phyloP scores from a whole-genome alignment of 2,329 filamentous ascomycete genomes.

The Amauroascus verrucosus region DNA sequence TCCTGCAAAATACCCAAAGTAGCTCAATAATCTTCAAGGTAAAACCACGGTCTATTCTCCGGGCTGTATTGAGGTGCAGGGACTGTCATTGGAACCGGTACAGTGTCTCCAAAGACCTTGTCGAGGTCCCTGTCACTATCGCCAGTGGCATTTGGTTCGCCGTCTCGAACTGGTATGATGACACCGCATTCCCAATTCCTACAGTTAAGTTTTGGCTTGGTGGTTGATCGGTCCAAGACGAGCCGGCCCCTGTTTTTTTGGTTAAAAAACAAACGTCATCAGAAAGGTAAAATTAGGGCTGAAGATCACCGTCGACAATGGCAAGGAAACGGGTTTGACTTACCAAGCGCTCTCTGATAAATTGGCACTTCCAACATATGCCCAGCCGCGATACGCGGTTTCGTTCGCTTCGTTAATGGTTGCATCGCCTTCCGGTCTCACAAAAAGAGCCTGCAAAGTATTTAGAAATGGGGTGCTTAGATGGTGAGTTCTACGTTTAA shows the following conservation, averaged over 20 bases:
- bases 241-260: conserved; percentile 76
- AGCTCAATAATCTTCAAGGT: conserved; percentile 8
- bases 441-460: conserved; percentile 26
- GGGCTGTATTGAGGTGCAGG: conserved; percentile 24
- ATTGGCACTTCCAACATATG: conserved; percentile 84
- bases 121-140: conserved; percentile 13
- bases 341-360: conserved; percentile 87
- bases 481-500: background rate
- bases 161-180: conserved; percentile 45
- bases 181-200: conserved; percentile 97
- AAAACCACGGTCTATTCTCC: conserved; percentile 22
- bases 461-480: background rate
- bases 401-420: conserved; percentile 15
- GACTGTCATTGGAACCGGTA: conserved; percentile 39
- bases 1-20: background rate
- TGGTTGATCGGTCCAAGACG: conserved; percentile 56
- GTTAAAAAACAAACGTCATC: too few species aligned
- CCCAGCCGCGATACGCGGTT: conserved; percentile 50
- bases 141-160: background rate
- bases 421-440: conserved; percentile 20
- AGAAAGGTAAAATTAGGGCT: background rate
- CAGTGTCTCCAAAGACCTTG: conserved; percentile 27
- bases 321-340: conserved; percentile 23
- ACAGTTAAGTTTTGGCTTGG: conserved; percentile 64
- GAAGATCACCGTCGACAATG: background rate